phyloP scores from a whole-genome alignment of 2,329 filamentous ascomycete genomes.

The Beauveria pseudobassiana region DNA sequence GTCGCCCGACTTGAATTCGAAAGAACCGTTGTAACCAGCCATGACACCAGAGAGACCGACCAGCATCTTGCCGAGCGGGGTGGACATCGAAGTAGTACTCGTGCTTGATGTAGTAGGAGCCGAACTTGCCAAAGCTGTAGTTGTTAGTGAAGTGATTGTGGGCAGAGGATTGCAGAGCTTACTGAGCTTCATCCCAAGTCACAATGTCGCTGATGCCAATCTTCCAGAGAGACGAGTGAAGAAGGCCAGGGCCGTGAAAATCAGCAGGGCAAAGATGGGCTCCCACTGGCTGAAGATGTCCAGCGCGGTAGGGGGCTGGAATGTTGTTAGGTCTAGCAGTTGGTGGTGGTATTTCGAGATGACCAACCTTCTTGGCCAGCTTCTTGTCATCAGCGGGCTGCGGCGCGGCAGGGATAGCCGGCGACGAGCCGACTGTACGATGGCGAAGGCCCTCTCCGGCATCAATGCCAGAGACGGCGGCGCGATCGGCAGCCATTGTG shows the following conservation, averaged over 20 bases:
- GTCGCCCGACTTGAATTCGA: conserved; percentile 98
- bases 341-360: not conserved
- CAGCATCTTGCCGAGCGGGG: conserved; percentile 96
- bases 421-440: conserved; percentile 37
- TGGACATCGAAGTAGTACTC: conserved; percentile 96
- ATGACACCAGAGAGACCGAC: conserved; percentile 94
- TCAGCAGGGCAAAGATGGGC: conserved; percentile 50
- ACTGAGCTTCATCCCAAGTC: conserved; percentile 62
- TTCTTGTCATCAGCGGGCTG: conserved; percentile 50
- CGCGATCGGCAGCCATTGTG: conserved; percentile 47
- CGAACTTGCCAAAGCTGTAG: conserved; percentile 85
- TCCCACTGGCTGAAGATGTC: conserved; percentile 58
- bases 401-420: conserved; percentile 27
- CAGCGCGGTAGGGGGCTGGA: conserved; percentile 49
- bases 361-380: conserved; percentile 45
- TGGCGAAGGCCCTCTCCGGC: conserved; percentile 48
- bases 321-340: not conserved
- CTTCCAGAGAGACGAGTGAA: conserved; percentile 62
- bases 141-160: conserved; percentile 17
- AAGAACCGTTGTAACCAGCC: conserved; percentile 96
- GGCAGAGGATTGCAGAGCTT: conserved; percentile 22
- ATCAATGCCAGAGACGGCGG: conserved; percentile 54
- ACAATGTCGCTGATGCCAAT: conserved; percentile 61
- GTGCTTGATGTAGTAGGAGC: conserved; percentile 96
- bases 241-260: conserved; percentile 55